These are phyloP conservation scores for Apiosordaria backusii DNA, from an alignment of 495 filamentous ascomycete genomes.

Conservation along the genomic window DNA sequence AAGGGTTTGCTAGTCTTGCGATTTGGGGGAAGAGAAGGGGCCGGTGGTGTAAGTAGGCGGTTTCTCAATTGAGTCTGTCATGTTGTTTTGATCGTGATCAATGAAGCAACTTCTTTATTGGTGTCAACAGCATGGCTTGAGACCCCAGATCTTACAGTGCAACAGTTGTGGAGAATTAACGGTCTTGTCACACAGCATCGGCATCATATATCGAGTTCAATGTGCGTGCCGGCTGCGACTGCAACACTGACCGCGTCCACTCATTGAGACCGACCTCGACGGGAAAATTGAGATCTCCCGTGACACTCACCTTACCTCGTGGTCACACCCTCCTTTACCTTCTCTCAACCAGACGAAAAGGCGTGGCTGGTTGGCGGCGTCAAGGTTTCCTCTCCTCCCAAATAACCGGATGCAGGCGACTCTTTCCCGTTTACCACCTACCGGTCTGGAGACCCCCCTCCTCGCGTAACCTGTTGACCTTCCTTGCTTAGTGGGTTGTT, in stretches of 20 bases:
- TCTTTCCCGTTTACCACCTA: slow-evolving; percentile 1
- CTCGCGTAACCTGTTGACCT: background rate
- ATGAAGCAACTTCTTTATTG: background rate
- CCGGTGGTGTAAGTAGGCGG: background rate
- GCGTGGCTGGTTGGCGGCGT: background rate
- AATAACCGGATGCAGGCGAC: slow-evolving; percentile 3
- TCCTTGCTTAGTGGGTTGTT: background rate
- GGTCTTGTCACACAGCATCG: slow-evolving; percentile 9
- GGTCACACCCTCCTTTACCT: background rate
- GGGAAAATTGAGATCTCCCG: background rate
- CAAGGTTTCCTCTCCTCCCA: background rate
- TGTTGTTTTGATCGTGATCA: background rate
- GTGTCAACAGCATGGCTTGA: background rate
- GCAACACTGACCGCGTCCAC: background rate
- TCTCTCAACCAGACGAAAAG: background rate
- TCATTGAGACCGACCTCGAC: background rate
- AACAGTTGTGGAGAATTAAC: background rate
- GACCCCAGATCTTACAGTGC: background rate
- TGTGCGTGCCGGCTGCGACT: background rate
- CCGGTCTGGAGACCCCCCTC: background rate
- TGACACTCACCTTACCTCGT: background rate
- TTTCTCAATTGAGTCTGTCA: background rate
- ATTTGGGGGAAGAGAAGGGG: no score
- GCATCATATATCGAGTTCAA: background rate
- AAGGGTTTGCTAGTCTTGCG: background rate